These are phyloP conservation scores for Cryomyces minteri DNA, from an alignment of 495 filamentous ascomycete species.

Conservation along the genomic window DNA sequence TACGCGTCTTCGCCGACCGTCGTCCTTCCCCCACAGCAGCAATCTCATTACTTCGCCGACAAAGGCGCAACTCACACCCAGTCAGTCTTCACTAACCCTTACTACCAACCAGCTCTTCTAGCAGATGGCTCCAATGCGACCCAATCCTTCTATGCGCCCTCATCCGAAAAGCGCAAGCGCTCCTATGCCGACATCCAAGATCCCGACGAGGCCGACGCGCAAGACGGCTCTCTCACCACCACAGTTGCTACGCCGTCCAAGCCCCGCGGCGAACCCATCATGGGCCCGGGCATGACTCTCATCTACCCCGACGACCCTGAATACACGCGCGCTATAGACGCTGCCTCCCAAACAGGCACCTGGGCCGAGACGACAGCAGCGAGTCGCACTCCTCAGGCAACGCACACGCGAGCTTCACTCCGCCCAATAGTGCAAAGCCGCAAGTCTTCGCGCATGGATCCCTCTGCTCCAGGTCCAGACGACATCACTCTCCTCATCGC, in stretches of 20 bases:
- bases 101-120: neutral
- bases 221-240: constrained; percentile 18
- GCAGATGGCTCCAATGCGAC: neutral
- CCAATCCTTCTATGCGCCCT: neutral
- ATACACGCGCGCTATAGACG: constrained; percentile 29
- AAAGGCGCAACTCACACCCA: neutral
- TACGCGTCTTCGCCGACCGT: constrained; percentile 12
- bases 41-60: constrained; percentile 6
- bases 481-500: constrained; percentile 27
- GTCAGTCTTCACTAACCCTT: neutral
- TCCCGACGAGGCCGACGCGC: constrained; percentile 26
- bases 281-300: constrained; percentile 60
- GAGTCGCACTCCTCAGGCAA: constrained; percentile 28
- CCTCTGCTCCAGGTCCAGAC: constrained; percentile 23
- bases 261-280: constrained; percentile 33
- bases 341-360: constrained; percentile 58
- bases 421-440: constrained; percentile 18
- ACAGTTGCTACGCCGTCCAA: constrained; percentile 17
- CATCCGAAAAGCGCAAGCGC: constrained; percentile 40
- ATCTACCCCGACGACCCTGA: constrained; percentile 44
- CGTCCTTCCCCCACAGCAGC: constrained; percentile 13
- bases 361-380: constrained; percentile 47
- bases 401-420: constrained; percentile 34
- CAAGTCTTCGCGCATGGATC: constrained; percentile 30
- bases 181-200: constrained; percentile 43